A percentile compares a stretch with the other conserved stretches of the same genome.
Evolutionary conservation across 108 stramenopile species (phyloP).

Genomic region (Skeletonema costatum): DNA sequence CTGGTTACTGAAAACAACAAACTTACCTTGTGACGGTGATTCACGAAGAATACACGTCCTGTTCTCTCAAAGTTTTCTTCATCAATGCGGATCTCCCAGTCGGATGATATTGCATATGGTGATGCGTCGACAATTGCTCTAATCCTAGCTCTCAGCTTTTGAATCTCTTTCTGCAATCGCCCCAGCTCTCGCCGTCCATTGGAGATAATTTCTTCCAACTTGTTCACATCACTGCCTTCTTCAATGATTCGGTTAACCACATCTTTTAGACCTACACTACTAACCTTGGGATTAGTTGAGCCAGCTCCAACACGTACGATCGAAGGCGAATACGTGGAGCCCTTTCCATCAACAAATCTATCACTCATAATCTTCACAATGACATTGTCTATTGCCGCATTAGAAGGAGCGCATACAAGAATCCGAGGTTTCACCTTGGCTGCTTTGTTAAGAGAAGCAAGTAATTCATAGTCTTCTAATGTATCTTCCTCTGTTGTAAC

Average conservation of each 20-base stretch:
- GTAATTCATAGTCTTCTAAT: conserved; percentile 37
- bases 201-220: conserved; percentile 34
- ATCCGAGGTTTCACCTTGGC: conserved; percentile 55
- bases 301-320: conserved; percentile 72
- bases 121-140: conserved; percentile 46
- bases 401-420: conserved; percentile 87
- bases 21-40: conserved; percentile 42
- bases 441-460: conserved; percentile 48
- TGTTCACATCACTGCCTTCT: conserved; percentile 34
- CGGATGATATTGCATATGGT: conserved; percentile 47
- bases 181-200: conserved; percentile 30
- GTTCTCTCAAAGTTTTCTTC: conserved; percentile 38
- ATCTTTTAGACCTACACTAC: conserved; percentile 38
- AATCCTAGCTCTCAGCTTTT: conserved; percentile 49
- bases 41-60: conserved; percentile 53
- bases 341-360: conserved; percentile 71
- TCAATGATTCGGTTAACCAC: conserved; percentile 31
- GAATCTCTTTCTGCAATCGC: conserved; percentile 41
- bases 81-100: conserved; percentile 69
- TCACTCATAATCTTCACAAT: conserved; percentile 68
- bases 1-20: neutral
- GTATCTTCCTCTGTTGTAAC: conserved; percentile 37
- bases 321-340: conserved; percentile 69
- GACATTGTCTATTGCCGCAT: conserved; percentile 92
- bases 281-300: conserved; percentile 20